Evolutionary conservation across 257 asterid genomes (phyloP).

Genomic region (Cinchona pubescens): DNA sequence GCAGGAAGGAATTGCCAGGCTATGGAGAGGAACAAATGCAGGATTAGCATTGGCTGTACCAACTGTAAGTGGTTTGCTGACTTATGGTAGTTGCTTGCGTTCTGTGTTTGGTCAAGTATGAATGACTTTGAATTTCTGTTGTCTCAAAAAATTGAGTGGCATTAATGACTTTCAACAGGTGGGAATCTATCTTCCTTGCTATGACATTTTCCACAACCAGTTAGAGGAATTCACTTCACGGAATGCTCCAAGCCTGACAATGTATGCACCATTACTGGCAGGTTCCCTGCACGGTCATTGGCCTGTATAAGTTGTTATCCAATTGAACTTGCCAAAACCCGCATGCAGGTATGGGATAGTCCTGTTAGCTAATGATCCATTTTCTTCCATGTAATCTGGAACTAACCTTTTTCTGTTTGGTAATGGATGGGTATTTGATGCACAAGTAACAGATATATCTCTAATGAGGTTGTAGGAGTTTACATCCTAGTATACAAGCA

Average conservation of each 20-base stretch:
- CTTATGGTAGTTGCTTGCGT: conserved; percentile 1
- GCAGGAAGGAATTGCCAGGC: conserved; percentile 85
- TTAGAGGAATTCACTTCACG: conserved; percentile 61
- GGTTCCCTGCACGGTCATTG: conserved; percentile 88
- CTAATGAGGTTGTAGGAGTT: not conserved
- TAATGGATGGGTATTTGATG: not conserved
- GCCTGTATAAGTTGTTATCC: conserved; percentile 96
- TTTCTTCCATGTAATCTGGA: not conserved
- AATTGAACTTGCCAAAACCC: conserved; percentile 93
- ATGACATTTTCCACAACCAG: conserved; percentile 65
- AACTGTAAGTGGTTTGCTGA: conserved; percentile 53
- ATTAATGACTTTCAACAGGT: conserved; percentile 47
- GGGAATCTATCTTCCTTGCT: conserved; percentile 87
- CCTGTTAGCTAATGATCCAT: not conserved
- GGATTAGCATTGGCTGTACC: conserved; percentile 90
- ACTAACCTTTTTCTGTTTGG: not conserved
- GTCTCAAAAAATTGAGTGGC: not conserved
- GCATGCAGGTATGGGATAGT: conserved; percentile 73
- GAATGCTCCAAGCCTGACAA: conserved; percentile 56
- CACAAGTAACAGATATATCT: not conserved
- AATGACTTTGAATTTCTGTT: not conserved
- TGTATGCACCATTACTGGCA: conserved; percentile 72
- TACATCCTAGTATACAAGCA: not conserved
- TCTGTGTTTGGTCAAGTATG: not conserved
- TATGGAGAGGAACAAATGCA: conserved; percentile 98